Evolutionary conservation across 1,284 basidiomycete genomes (phyloP), one percentile per base, ranked within the genome.

Genomic region (Puccinia hordei): DNA sequence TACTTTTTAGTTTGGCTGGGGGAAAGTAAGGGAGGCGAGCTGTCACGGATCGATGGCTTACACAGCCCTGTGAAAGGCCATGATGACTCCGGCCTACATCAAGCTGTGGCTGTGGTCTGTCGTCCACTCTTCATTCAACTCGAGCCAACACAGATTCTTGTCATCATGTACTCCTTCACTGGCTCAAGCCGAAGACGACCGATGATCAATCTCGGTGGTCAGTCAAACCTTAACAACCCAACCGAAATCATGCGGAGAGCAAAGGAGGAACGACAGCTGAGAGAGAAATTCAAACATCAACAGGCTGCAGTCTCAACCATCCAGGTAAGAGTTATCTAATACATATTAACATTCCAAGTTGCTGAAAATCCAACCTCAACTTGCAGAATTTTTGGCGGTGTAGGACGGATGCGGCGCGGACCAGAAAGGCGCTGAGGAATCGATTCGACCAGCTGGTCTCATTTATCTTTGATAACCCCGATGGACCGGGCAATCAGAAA

Each of bases 131-230:
- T 5, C 53, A 57, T 5, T 57, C 61, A 65, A 27, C 35, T n/a
- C 5, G 35, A 6, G 19, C 61, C 61, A 5, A 53, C 24, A 33
- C 30, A 17, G 1, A 6, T 53, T 13, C 46, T 55, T 4, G 15
- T 49, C 63, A 77, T 19, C 13, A 79, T 79, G 77, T 79, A 71
- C 57, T 79, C 68, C 19, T 79, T 79, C 68, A 79, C 66, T 15
- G 77, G 77, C 27, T 79, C 77, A 30, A 63, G 53, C 38, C 19
- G 55, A 59, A 44, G 33, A 41, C 65, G 77, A 24, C 77, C 77
- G 10, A 44, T 61, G 51, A 79, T 79, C 68, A 79, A 79, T 22
- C 68, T 79, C 12, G 68, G 77, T 0, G 77, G 77, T 46, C 66
- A 49, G 59, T 72, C 77, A 24, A 35, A 35, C 24, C 49, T 68